Evolutionary conservation across 371 early-diverging fungal species (phyloP).

Genomic region (Saksenaea vasiformis): DNA sequence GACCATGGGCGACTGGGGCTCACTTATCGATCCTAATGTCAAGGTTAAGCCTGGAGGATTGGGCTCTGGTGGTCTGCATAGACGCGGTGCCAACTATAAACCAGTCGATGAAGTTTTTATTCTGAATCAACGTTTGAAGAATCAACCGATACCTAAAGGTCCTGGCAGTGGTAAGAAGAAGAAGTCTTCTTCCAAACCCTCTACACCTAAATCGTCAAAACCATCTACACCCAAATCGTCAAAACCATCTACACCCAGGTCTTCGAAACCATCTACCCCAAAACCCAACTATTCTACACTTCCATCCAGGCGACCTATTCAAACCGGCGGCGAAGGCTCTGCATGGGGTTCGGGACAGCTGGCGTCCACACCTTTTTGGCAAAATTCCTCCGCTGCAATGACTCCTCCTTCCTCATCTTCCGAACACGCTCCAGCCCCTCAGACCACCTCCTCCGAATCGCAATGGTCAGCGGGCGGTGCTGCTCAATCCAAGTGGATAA

Average conservation of each 20-base stretch:
- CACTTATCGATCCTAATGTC: conserved; percentile 43
- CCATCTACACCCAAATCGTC: not conserved
- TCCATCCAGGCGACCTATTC: conserved; percentile 7
- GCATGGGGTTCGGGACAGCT: conserved; percentile 32
- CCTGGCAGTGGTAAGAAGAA: conserved; percentile 25
- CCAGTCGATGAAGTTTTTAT: conserved; percentile 49
- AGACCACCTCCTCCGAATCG: not conserved
- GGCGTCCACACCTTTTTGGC: conserved; percentile 43
- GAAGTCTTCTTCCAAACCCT: not conserved
- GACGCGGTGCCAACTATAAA: conserved; percentile 43
- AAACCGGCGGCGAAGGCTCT: conserved; percentile 10
- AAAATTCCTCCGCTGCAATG: conserved; percentile 15
- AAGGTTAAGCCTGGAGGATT: conserved; percentile 38
- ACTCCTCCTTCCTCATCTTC: not conserved
- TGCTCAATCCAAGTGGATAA: conserved; percentile 16
- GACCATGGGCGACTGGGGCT: conserved; percentile 35
- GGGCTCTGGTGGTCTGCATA: conserved; percentile 50
- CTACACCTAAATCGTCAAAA: conserved; percentile 12
- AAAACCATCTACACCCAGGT: conserved; percentile 2
- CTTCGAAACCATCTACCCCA: not conserved
- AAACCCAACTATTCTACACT: not conserved
- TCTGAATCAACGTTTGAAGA: conserved; percentile 39
- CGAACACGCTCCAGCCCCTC: not conserved
- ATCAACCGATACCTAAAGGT: conserved; percentile 19
- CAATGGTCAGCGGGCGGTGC: conserved; percentile 10